phyloP scores from a whole-genome alignment of 202 grass and related monocot genomes.

The Panicum hallii region DNA sequence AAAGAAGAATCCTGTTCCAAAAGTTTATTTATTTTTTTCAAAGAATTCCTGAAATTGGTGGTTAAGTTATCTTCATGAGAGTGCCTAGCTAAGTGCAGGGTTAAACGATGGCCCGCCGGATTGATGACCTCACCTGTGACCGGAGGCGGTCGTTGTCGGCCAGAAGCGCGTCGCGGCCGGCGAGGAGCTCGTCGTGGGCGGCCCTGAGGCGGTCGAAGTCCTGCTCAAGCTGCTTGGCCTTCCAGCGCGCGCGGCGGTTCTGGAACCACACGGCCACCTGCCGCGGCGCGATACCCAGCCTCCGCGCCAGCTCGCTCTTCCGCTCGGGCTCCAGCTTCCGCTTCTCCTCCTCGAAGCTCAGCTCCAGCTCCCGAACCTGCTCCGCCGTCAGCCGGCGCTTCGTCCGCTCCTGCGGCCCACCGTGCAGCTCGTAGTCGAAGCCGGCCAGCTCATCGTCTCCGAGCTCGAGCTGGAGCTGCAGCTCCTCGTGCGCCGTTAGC shows the following conservation, averaged over 20 bases:
- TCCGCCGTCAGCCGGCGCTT: constrained; percentile 67
- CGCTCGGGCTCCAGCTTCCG: constrained; percentile 71
- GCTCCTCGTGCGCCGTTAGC: constrained; percentile 27
- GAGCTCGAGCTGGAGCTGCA: constrained; percentile 32
- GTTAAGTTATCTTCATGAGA: neutral
- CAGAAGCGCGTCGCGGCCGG: constrained; percentile 50
- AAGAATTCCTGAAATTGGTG: neutral
- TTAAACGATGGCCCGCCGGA: neutral
- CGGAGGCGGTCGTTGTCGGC: constrained; percentile 65
- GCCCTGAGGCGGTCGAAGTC: constrained; percentile 63
- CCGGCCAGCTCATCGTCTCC: constrained; percentile 39
- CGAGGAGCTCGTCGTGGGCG: constrained; percentile 58
- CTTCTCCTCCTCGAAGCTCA: constrained; percentile 77
- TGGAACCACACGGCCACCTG: constrained; percentile 89
- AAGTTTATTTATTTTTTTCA: neutral
- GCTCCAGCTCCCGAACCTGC: constrained; percentile 64
- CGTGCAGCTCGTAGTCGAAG: constrained; percentile 39
- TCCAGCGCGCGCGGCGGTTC: constrained; percentile 82
- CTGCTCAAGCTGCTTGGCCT: constrained; percentile 66
- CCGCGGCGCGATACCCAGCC: constrained; percentile 64
- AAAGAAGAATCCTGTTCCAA: too few relatives aligned
- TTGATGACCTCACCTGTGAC: constrained; percentile 46
- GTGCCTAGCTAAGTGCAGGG: neutral
- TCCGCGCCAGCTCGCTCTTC: constrained; percentile 71
- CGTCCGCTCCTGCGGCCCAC: neutral